Percentiles rank a stretch among this genome's conserved stretches.
Evolutionary conservation across 768 basidiomycete species (phyloP).

Genomic region (Leccinum longicurvipes): DNA sequence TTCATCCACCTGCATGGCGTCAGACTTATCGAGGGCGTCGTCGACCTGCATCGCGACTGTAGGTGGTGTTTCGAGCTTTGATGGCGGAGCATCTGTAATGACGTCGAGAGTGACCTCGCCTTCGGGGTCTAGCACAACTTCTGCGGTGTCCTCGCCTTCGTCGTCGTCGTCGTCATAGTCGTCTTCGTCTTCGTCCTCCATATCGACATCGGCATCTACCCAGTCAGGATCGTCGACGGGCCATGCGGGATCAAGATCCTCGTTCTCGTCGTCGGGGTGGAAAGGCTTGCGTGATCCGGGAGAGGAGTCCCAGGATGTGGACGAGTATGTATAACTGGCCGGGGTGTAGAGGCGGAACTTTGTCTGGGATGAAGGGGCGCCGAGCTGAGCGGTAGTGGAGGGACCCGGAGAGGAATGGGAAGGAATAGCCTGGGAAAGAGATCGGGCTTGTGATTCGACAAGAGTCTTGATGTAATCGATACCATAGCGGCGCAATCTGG

Average conservation of each 20-base stretch:
- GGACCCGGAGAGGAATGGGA: neutral
- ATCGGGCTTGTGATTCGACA: conserved; percentile 27
- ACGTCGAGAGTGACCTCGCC: conserved; percentile 13
- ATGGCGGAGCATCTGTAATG: conserved; percentile 1
- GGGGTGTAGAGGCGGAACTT: conserved; percentile 33
- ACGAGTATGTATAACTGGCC: conserved; percentile 31
- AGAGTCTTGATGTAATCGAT: conserved; percentile 33
- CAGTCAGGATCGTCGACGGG: conserved; percentile 24
- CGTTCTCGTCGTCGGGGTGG: conserved; percentile 15
- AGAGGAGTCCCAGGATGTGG: conserved; percentile 17
- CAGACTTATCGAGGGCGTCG: neutral
- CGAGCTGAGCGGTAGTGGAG: neutral
- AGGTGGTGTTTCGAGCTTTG: conserved; percentile 1
- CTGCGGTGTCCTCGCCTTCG: conserved; percentile 27
- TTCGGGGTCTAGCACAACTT: conserved; percentile 9
- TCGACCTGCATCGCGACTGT: conserved; percentile 4
- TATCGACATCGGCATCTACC: conserved; percentile 27
- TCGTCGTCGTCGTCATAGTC: conserved; percentile 32
- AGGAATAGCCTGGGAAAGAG: conserved; percentile 1
- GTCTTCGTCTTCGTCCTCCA: conserved; percentile 33
- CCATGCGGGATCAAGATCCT: conserved; percentile 19
- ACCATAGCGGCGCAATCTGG: conserved; percentile 32
- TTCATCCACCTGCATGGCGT: neutral
- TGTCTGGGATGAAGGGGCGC: too few relatives aligned
- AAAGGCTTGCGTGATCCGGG: conserved; percentile 11